phyloP scores from a whole-genome alignment of 2,329 filamentous ascomycete genomes.

The Fusarium chaquense region DNA sequence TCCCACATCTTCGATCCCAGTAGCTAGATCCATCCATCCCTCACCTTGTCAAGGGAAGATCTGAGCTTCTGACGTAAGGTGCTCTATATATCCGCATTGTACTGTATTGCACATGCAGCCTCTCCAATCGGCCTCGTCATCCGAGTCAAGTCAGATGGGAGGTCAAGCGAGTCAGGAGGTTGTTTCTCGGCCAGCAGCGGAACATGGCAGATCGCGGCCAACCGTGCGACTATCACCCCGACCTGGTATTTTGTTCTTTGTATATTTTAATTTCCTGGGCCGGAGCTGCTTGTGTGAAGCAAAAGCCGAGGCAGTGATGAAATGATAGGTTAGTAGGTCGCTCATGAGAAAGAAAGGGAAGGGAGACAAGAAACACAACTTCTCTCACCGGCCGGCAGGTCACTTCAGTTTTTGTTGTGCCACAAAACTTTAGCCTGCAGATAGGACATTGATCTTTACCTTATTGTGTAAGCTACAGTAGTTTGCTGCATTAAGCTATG shows the following conservation, averaged over 20 bases:
- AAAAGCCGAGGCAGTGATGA: conserved; percentile 15
- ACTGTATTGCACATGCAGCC: conserved; percentile 26
- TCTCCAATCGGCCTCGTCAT: conserved; percentile 42
- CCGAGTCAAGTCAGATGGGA: conserved; percentile 49
- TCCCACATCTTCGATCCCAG: conserved; percentile 30
- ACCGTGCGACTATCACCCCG: neutral
- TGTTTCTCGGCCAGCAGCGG: conserved; percentile 41
- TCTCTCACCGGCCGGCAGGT: conserved; percentile 28
- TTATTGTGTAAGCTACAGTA: conserved; percentile 37
- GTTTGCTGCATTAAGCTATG: conserved; percentile 33
- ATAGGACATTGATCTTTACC: conserved; percentile 36
- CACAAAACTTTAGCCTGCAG: conserved; percentile 31
- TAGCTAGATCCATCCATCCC: conserved; percentile 27
- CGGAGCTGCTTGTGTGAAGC: neutral
- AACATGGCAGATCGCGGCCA: conserved; percentile 1
- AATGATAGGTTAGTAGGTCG: neutral
- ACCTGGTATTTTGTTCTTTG: conserved; percentile 5
- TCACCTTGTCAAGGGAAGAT: conserved; percentile 31
- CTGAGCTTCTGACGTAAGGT: conserved; percentile 39
- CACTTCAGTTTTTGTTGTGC: conserved; percentile 29
- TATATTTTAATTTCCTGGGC: conserved; percentile 14
- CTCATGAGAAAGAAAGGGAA: neutral
- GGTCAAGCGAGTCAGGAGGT: conserved; percentile 44
- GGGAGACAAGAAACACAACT: conserved; percentile 30
- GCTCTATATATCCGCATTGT: conserved; percentile 21